Evolutionary conservation across 2,329 filamentous ascomycete genomes (phyloP), one percentile per base, ranked within the genome.

Genomic region (Colletotrichum lupini): DNA sequence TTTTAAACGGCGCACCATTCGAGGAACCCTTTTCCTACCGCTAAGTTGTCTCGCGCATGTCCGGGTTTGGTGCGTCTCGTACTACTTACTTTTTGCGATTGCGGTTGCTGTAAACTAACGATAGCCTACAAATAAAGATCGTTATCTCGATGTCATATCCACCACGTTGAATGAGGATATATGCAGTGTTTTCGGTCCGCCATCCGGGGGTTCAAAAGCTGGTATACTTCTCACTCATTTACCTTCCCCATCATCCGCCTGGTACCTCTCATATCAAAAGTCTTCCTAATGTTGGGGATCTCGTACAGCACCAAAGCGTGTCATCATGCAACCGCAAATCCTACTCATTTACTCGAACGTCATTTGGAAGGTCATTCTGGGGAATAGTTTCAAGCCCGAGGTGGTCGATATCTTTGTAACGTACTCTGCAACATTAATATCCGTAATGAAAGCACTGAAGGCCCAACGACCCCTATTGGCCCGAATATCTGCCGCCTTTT

Each of bases 261-360:
- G 0, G 14, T 19, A 3, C 5, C 37, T 22, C 16, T 1, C 3
- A 11, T 5, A 14, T 26, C 5, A 8, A 14, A 26, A 42, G 4
- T 2, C 14, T 56, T 37, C 1, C 59, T 69, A 11, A 72, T 16
- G 9, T 26, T 28, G 2, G n/a, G n/a, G n/a, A 1, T 5, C 19
- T 14, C 28, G 12, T 3, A 26, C 26, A 73, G 70, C 46, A 22
- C 28, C 19, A 12, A 69, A 46, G 26, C 12, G 16, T 19, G 32
- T 73, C 2, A 73, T 73, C 53, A 70, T 73, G 46, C 70, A 73
- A 60, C 60, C 70, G 26, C 60, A 70, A 7, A 73, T 73, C 12
- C 30, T 70, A 11, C 70, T 65, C 14, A n/a, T 73, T 1, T 73
- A 73, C 7, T 73, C 70, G 8, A 60, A 70, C n/a, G 70, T 70